Evolutionary conservation across 2,329 filamentous ascomycete species (phyloP).

Genomic region (Coniochaeta ligniaria): DNA sequence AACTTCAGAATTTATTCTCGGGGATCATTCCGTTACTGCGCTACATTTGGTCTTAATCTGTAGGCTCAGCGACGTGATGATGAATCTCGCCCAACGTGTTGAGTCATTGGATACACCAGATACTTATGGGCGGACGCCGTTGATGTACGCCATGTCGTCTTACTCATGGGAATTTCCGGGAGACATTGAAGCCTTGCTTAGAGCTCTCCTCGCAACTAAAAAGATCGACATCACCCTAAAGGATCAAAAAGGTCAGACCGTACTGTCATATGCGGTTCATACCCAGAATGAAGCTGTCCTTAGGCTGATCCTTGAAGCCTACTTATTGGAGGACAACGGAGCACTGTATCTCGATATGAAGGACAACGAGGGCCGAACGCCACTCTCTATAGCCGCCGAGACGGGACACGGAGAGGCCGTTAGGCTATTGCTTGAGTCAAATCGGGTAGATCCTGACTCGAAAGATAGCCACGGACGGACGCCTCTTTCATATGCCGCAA

Average conservation of each 20-base stretch:
- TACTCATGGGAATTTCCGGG: background rate
- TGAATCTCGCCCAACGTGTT: background rate
- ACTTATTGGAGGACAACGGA: background rate
- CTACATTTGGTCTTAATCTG: background rate
- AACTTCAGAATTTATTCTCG: background rate
- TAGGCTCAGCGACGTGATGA: background rate
- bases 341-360: background rate
- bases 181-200: background rate
- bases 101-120: background rate
- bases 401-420: slow-evolving; percentile 9
- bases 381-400: slow-evolving; percentile 5
- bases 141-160: background rate
- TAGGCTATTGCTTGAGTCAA: background rate
- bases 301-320: background rate
- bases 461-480: background rate
- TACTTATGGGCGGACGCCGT: background rate
- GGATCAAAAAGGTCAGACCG: background rate
- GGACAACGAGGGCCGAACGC: background rate
- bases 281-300: background rate
- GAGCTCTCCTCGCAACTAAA: background rate
- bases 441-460: background rate
- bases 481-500: background rate
- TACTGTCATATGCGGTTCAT: background rate
- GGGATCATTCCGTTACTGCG: background rate
- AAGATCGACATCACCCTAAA: background rate